Evolutionary conservation across 306 rosid species (phyloP), one percentile per base, ranked within the genome.

Genomic region (Phaseolus lunatus): DNA sequence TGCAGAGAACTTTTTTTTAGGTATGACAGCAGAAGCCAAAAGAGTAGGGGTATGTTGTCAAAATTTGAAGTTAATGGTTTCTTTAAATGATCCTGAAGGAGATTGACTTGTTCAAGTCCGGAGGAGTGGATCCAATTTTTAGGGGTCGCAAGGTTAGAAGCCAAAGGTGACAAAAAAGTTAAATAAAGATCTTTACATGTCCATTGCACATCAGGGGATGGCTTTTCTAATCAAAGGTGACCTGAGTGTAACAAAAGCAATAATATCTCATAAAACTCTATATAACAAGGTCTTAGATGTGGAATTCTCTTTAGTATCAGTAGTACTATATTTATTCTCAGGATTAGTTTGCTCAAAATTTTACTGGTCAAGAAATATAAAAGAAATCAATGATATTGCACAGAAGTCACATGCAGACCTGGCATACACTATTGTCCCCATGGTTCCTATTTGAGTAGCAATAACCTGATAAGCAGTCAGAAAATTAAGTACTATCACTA

Each of bases 391-490:
- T 47, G 48, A 59, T 31, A 79, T 24, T 58, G 80, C 66, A 59
- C 9, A 56, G 15, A 63, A 80, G 12, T 23, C 29, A 59, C 23
- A 67, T 59, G 78, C 90, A 80, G 35, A 95, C 98, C 96, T 95
- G 70, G 97, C 98, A 68, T 92, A 89, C 67, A 94, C 80, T 62
- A 94, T 82, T 24, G 97, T 92, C 72, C 97, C 96, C 98, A 92
- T 88, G 53, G 96, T 79, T 75, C 93, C 96, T 67, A 94, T 86
- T 85, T 94, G 98, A 77, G 95, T 90, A 45, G 91, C 98, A 80
- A 92, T 73, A 53, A 92, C 91, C 96, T 94, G 82, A 76, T 15
- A 86, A 37, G 26, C 5, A 48, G 39, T 14, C 10, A 57, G 80
- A 77, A 54, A 13, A 2, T 63, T 47, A 56, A 77, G 41, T 63